phyloP scores from a whole-genome alignment of 2,329 filamentous ascomycete species.

The Talaromyces marneffei region DNA sequence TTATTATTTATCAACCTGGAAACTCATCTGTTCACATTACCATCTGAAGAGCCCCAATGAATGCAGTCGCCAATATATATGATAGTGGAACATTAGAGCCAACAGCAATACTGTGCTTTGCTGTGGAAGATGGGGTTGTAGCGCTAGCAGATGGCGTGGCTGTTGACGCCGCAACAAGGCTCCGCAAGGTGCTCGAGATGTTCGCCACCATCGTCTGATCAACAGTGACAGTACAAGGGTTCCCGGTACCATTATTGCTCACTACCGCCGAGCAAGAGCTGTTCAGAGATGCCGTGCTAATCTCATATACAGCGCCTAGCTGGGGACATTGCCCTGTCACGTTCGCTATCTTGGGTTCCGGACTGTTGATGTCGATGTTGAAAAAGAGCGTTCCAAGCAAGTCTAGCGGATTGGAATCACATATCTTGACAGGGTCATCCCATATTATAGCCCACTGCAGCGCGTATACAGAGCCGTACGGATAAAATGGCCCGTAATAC shows the following conservation, averaged over 20 bases:
- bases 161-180: background rate
- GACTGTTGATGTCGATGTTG: slow-evolving; percentile 1
- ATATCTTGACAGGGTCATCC: background rate
- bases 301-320: background rate
- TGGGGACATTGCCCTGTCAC: slow-evolving; percentile 5
- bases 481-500: background rate
- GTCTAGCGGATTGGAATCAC: background rate
- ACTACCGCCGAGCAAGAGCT: slow-evolving; percentile 1
- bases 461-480: slow-evolving; percentile 4
- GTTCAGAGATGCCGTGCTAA: background rate
- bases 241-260: background rate
- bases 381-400: background rate
- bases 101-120: background rate
- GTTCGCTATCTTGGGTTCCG: background rate
- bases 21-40: no score
- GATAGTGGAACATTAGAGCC: background rate
- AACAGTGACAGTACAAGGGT: background rate
- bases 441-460: slow-evolving; percentile 3
- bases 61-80: background rate
- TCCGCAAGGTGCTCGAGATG: slow-evolving; percentile 2
- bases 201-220: background rate
- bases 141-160: background rate
- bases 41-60: background rate
- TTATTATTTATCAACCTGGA: no score
- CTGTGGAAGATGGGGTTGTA: background rate